These are phyloP conservation scores for Scheffersomyces segobiensis DNA, from an alignment of 1,139 yeast genomes.

Conservation along the genomic window DNA sequence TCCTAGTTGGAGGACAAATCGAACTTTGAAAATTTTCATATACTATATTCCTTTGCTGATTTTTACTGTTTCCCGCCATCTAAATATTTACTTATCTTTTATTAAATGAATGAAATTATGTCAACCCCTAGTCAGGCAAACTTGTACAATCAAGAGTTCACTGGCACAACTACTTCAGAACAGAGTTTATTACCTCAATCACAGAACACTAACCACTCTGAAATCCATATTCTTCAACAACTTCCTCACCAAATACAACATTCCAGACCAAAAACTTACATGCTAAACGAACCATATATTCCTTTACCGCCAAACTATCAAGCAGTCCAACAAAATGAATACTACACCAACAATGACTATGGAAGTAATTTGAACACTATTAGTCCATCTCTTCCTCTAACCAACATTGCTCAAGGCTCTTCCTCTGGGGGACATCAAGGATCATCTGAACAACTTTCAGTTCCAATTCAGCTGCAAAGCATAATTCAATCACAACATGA, in stretches of 20 bases:
- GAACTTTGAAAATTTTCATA: neutral
- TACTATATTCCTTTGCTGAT: neutral
- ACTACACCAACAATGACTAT: neutral
- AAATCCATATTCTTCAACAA: neutral
- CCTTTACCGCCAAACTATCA: neutral
- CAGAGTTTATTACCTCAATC: neutral
- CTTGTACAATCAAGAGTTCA: neutral
- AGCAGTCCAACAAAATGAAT: neutral
- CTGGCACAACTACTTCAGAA: neutral
- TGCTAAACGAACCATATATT: neutral
- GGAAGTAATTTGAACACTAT: neutral
- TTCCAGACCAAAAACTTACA: neutral
- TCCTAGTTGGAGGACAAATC: neutral
- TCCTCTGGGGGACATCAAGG: neutral
- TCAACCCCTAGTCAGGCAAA: neutral
- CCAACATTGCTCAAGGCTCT: neutral
- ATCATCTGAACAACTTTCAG: neutral
- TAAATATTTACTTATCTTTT: neutral
- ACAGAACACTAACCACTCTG: neutral
- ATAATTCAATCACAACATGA: neutral
- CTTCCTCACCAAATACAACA: neutral
- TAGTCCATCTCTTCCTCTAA: neutral
- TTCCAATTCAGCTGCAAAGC: neutral
- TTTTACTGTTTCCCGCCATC: neutral
- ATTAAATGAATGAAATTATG: neutral